Percentiles rank a stretch among this genome's conserved stretches.
phyloP scores from a whole-genome alignment of 768 basidiomycete genomes.

The Crassisporium funariophilum region DNA sequence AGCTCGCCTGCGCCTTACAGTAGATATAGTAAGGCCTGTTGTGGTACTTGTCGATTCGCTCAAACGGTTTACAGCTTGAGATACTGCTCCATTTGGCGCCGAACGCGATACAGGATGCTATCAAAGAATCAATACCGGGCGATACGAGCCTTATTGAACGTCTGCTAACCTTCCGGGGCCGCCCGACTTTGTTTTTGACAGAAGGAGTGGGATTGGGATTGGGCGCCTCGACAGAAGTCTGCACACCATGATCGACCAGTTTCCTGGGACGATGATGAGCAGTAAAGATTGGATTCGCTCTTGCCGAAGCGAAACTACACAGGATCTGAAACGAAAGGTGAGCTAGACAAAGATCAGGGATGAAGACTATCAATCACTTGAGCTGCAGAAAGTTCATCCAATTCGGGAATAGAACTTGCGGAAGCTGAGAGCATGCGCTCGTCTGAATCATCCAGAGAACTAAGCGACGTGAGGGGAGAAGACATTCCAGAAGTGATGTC shows the following conservation, averaged over 20 bases:
- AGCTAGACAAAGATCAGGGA: background rate
- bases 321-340: conserved; percentile 24
- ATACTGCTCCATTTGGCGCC: conserved; percentile 10
- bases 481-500: conserved; percentile 55
- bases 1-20: conserved; percentile 40
- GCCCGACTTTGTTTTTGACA: conserved; percentile 25
- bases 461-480: conserved; percentile 74
- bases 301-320: conserved; percentile 22
- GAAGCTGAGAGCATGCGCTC: conserved; percentile 34
- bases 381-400: conserved; percentile 60
- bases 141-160: background rate
- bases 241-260: conserved; percentile 26
- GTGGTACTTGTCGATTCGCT: conserved; percentile 27
- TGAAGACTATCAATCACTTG: conserved; percentile 42
- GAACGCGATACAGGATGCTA: conserved; percentile 15
- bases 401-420: conserved; percentile 29
- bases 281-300: conserved; percentile 12
- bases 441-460: conserved; percentile 67
- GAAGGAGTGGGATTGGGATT: conserved; percentile 11
- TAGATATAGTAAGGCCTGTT: conserved; percentile 35
- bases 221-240: conserved; percentile 29
- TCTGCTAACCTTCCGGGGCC: conserved; percentile 23
- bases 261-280: conserved; percentile 18
- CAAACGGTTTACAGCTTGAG: conserved; percentile 20
- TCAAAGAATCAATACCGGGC: conserved; percentile 1